Evolutionary conservation across 495 filamentous ascomycete genomes (phyloP), one percentile per base, ranked within the genome.

Genomic region (Alectoria sarmentosa): DNA sequence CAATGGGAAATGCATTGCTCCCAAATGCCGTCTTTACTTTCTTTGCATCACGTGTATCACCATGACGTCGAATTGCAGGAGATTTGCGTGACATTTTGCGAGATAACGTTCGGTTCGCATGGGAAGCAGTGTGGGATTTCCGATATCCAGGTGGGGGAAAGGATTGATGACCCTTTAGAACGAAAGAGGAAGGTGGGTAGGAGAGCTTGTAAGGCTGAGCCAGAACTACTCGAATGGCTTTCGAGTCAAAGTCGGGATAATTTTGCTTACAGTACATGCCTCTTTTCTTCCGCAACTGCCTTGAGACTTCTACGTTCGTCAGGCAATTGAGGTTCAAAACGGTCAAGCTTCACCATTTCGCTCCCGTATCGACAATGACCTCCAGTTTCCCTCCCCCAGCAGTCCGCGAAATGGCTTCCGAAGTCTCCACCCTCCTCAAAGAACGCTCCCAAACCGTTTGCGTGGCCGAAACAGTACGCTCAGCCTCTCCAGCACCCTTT

Each of bases 391-490:
- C 82, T 21, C 83, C 84, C 1, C 65, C 72, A 11, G 70, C 74
- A n/a, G 70, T 87, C n/a, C 75, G 73, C 32, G 72, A 72, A 6
- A 76, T 86, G 41, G 74, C 79, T 19, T 66, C 73, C 28, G 79
- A 85, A 73, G 76, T 87, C 49, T 75, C 76, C 17, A 66, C 71
- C 15, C 75, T 85, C 37, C 74, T 87, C 34, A 83, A 80, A 62
- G 72, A 77, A 34, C 75, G 76, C 44, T 78, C 79, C 44, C 79
- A 85, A 70, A 83, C 76, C 28, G 74, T 86, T 56, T 82, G 79
- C 60, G 79, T 87, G 13, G 83, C 82, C 38, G 84, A 87, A 70
- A 87, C 84, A 10, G 84, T 83, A 75, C 44, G 76, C 64, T 42
- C 39, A 67, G 38, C 26, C 54, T 34, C 30, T 55, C 52, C 28